Percentiles rank a stretch among this genome's conserved stretches.
Conservation (phyloP, 2,329 filamentous ascomycete species). For the Dothistroma septosporum region DNA sequence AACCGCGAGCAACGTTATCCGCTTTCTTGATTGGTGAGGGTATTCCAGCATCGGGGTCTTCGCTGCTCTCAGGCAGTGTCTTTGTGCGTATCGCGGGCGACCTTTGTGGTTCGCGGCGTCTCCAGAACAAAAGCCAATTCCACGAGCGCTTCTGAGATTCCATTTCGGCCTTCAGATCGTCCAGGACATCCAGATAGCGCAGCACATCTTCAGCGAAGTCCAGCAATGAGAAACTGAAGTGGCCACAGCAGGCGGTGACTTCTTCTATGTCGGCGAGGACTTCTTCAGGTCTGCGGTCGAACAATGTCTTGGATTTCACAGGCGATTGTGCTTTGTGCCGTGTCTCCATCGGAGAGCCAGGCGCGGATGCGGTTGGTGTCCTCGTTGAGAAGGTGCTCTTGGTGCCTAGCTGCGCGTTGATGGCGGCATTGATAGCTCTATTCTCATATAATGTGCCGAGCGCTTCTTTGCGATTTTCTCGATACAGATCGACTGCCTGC, state of each 20-base stretch:
- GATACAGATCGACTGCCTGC: constrained; percentile 77
- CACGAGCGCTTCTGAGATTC: constrained; percentile 62
- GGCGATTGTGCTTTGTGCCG: constrained; percentile 4
- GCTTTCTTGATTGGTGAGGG: constrained; percentile 30
- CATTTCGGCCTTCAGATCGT: constrained; percentile 70
- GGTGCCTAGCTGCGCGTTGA: constrained; percentile 57
- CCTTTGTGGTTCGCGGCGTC: constrained; percentile 12
- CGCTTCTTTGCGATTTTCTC: constrained; percentile 68
- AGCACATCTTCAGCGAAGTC: constrained; percentile 89
- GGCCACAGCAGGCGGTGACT: constrained; percentile 93
- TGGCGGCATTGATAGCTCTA: constrained; percentile 61
- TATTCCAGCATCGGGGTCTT: constrained; percentile 24
- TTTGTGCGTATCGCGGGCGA: constrained; percentile 14
- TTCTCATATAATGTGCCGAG: constrained; percentile 75
- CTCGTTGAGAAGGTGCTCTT: constrained; percentile 39
- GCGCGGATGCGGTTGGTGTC: constrained; percentile 37
- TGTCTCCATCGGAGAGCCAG: constrained; percentile 13
- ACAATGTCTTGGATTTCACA: constrained; percentile 17
- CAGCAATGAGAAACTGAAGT: constrained; percentile 88
- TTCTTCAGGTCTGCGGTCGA: constrained; percentile 45
- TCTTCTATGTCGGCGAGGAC: constrained; percentile 93
- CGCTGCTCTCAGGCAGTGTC: constrained; percentile 25
- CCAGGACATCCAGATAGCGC: constrained; percentile 74
- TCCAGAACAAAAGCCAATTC: constrained; percentile 86
- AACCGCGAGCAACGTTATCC: constrained; percentile 26